phyloP scores from a whole-genome alignment of 192 early-diverging fungal species.

The Irineochytrium annulatum region DNA sequence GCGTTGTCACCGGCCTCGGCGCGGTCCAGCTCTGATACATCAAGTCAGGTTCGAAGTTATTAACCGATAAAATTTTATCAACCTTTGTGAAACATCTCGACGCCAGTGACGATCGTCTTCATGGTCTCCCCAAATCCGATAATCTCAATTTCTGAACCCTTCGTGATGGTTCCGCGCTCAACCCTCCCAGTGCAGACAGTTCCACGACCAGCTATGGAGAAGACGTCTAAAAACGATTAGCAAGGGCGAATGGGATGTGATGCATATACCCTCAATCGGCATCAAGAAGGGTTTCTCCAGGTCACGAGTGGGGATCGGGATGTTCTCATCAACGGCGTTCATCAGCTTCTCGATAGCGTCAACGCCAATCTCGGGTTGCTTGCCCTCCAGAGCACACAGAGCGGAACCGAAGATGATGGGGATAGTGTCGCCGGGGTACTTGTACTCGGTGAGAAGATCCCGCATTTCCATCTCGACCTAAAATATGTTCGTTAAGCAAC shows the following conservation, averaged over 20 bases:
- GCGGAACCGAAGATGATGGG: conserved; percentile 93
- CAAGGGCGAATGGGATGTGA: background rate
- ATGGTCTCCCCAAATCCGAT: conserved; percentile 84
- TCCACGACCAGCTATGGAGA: conserved; percentile 96
- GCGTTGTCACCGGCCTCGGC: conserved; percentile 99
- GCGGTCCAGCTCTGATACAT: conserved; percentile 76
- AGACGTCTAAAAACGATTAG: conserved; percentile 67
- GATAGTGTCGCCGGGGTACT: conserved; percentile 85
- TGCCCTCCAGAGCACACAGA: conserved; percentile 89
- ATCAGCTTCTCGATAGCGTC: conserved; percentile 88
- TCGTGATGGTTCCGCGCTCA: conserved; percentile 86
- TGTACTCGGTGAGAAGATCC: conserved; percentile 86
- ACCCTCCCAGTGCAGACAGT: conserved; percentile 94
- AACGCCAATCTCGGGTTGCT: conserved; percentile 85
- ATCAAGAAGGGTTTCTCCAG: conserved; percentile 99
- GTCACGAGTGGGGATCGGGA: conserved; percentile 89
- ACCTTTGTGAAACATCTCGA: conserved; percentile 99
- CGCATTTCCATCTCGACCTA: conserved; percentile 97
- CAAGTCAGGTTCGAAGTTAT: background rate
- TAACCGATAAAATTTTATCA: background rate
- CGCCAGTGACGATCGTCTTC: conserved; percentile 94
- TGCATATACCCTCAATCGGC: conserved; percentile 78
- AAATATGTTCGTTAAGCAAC: background rate
- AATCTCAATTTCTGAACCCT: conserved; percentile 95
- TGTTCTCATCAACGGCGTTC: conserved; percentile 84